A percentile compares a stretch with the other conserved stretches of the same genome.
These are phyloP conservation scores for Colletotrichum sp. DNA, from an alignment of 2,329 filamentous ascomycete species.

Conservation along the genomic window DNA sequence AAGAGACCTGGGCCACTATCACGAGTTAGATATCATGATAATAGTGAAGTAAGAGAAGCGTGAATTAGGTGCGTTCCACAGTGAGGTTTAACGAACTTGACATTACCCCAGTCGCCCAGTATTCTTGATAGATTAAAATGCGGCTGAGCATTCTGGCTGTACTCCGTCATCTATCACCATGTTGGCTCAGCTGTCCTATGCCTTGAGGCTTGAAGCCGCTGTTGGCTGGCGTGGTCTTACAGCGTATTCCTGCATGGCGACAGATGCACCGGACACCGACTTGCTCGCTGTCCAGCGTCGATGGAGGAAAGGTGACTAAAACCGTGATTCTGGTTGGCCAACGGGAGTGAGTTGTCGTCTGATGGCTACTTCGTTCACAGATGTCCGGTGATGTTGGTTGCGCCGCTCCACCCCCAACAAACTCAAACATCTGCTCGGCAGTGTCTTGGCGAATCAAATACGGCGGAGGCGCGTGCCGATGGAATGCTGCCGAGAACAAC, in stretches of 20 bases:
- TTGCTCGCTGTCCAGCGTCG: neutral
- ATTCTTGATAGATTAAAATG: slow-evolving; percentile 15
- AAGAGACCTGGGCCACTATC: neutral
- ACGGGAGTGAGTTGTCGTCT: neutral
- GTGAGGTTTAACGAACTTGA: neutral
- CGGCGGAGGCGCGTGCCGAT: neutral
- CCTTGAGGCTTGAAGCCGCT: neutral
- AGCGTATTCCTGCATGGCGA: neutral
- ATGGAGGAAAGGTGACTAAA: neutral
- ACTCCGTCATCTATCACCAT: neutral
- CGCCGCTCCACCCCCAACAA: neutral
- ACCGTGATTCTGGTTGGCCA: neutral
- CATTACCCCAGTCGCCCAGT: slow-evolving; percentile 23
- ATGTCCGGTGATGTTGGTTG: neutral
- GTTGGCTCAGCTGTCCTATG: neutral
- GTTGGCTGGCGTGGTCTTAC: neutral
- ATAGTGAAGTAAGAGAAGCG: fast-evolving
- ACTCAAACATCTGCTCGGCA: neutral
- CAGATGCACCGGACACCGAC: neutral
- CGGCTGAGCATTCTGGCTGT: neutral
- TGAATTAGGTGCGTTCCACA: neutral
- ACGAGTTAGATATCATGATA: neutral
- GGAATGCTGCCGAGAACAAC: neutral
- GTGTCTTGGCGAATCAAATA: neutral
- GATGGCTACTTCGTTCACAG: neutral